Evolutionary conservation across 2,329 filamentous ascomycete species (phyloP), one percentile per base, ranked within the genome.

Genomic region (Coleophoma crateriformis): DNA sequence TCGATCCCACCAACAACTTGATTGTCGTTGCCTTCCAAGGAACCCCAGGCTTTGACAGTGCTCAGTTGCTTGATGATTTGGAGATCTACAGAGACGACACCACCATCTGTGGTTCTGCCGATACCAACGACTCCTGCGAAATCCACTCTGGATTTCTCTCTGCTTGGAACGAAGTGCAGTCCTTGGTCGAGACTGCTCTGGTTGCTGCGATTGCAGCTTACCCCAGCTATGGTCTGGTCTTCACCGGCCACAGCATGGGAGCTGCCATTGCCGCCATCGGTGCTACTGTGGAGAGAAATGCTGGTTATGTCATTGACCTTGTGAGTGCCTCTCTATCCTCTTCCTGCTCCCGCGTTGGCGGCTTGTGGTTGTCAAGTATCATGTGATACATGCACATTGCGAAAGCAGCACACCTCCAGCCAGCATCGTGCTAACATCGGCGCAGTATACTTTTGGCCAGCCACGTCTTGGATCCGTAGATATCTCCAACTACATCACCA

Each of bases 201-300:
- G 47, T 47, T 19, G 33, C 46, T 2, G 49, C 58, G 14, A 46
- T 51, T 6, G 43, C 42, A 2, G 33, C 47, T 11, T 20, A 61
- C 39, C 62, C 61, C 7, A 42, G 22, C 10, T 65, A 62, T 42
- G 56, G 50, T 41, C 49, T 64, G 20, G 49, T 60, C n/a, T 51
- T 53, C n/a, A 62, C 60, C 1, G 64, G 64, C 7, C 64, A 67
- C 43, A 60, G 55, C 14, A 57, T 67, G 3, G 64, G 64, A 3
- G 64, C 56, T 10, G 63, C 61, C 4, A 45, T 67, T 15, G 60
- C 62, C 3, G 60, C 62, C 0, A 46, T 67, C 11, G 51, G 58
- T 1, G 62, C 56, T 1, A 55, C 63, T 3, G 51, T 56, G 32
- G 45, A 62, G 15, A 52, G 58, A 27, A 53, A 55, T 27, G 33